Conservation (phyloP, 192 early-diverging fungal genomes). For the Spinellus fusiger region DNA sequence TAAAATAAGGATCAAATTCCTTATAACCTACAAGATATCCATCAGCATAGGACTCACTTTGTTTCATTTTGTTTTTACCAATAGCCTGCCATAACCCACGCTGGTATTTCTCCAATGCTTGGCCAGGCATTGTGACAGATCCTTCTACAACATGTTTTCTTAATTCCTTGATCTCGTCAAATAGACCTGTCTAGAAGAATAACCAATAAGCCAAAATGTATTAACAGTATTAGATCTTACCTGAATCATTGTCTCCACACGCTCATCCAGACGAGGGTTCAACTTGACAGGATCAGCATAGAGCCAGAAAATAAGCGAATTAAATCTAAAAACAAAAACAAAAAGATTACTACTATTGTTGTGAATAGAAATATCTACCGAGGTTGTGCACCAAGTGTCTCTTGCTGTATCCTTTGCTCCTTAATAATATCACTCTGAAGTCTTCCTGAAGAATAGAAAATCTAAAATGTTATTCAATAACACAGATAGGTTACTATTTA, state of each 20-base stretch:
- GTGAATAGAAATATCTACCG: background rate
- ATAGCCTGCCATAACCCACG: constrained; percentile 75
- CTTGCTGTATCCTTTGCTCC: constrained; percentile 51
- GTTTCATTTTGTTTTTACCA: constrained; percentile 32
- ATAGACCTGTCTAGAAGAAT: constrained; percentile 40
- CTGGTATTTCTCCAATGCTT: constrained; percentile 40
- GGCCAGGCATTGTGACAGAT: constrained; percentile 36
- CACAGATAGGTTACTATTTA: constrained; percentile 20
- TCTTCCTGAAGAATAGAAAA: constrained; percentile 64
- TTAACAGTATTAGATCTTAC: constrained; percentile 36
- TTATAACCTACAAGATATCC: constrained; percentile 73
- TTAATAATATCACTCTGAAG: constrained; percentile 69
- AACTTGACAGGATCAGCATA: constrained; percentile 64
- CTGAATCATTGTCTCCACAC: constrained; percentile 87
- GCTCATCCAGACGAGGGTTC: constrained; percentile 71
- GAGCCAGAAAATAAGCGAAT: constrained; percentile 82
- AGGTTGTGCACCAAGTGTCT: constrained; percentile 35
- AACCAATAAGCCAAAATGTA: too few relatives aligned
- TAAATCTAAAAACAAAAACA: constrained; percentile 50
- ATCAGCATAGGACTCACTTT: constrained; percentile 3
- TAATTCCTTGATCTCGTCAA: constrained; percentile 47
- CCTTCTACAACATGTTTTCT: constrained; percentile 49
- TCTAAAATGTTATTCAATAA: constrained; percentile 23
- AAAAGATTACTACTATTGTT: too few relatives aligned
- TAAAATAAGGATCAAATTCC: constrained; percentile 76